phyloP scores from a whole-genome alignment of 2,329 filamentous ascomycete genomes.

The Colletotrichum sp. region DNA sequence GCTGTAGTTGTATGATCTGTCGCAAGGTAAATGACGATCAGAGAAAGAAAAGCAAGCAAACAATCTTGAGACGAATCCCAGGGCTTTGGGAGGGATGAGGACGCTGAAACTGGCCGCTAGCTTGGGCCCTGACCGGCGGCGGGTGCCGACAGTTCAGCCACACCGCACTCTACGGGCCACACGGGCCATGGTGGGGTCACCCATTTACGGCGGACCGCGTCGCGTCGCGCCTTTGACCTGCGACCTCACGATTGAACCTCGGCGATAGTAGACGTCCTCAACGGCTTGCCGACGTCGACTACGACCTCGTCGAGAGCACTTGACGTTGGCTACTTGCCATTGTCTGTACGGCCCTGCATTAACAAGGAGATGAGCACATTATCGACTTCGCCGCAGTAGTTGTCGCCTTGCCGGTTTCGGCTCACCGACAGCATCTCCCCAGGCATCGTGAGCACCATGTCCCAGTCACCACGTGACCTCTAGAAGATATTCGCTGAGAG shows the following conservation, averaged over 20 bases:
- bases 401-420: not conserved
- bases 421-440: not conserved
- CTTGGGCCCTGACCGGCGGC: not conserved
- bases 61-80: not conserved
- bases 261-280: not conserved
- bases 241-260: slow-evolving; percentile 6
- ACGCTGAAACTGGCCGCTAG: not conserved
- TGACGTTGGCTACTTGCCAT: not conserved
- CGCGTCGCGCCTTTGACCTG: slow-evolving; percentile 14
- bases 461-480: not conserved
- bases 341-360: not conserved
- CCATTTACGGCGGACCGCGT: slow-evolving; percentile 8
- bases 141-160: not conserved
- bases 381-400: not conserved
- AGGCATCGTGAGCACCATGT: not conserved
- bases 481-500: not conserved
- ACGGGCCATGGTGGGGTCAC: slow-evolving; percentile 2
- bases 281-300: not conserved
- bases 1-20: not conserved
- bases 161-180: not conserved
- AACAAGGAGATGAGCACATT: not conserved
- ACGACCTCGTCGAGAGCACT: not conserved
- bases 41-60: not conserved
- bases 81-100: not conserved
- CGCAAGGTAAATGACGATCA: not conserved